Evolutionary conservation across 345 rosid genomes (phyloP), one percentile per base, ranked within the genome.

Genomic region (Melastoma malabathricum): DNA sequence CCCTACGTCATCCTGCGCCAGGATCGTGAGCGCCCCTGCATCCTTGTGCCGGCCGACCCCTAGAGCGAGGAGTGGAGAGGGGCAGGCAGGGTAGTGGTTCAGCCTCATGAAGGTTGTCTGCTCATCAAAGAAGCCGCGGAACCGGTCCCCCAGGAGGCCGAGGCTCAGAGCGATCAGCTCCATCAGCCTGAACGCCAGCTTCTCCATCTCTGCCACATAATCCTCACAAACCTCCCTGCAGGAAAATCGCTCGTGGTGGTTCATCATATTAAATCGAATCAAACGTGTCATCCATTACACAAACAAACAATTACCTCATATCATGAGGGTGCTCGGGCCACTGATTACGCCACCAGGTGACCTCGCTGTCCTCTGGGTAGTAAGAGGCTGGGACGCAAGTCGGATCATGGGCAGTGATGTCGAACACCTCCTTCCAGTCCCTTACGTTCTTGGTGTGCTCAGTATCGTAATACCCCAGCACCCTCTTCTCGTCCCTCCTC

Each of bases 381-480:
- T 51, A 58, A 1, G 78, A 70, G 44, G 83, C 81, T 14, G 83
- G 83, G 23, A 81, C 12, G 13, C 71, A 4, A 15, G 73, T 71
- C 0, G 85, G 81, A 54, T 84, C 75, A 50, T 72, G 68, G 31
- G 71, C 52, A 48, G 63, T 63, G 43, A 74, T 44, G 62, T 84
- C 85, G 41, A 84, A 84, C 4, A 81, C 81, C 58, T 83, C 81
- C 54, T 72, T 78, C 84, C 77, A 83, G 54, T 77, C 84, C 67
- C 77, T 80, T 6, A 77, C 73, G 49, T 75, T 83, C 69, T 79
- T 75, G 8, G 84, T 83, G 52, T 75, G 87, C 61, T 84, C 85
- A 39, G 66, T 55, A 29, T 84, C 85, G 57, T 78, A 65, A 57
- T 80, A 84, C 44, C 88, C 88, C 43, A 75, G 58, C 3, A 71